These are phyloP conservation scores for Yamadazyma membranifaciens DNA, from an alignment of 1,139 yeast genomes.

Conservation along the genomic window DNA sequence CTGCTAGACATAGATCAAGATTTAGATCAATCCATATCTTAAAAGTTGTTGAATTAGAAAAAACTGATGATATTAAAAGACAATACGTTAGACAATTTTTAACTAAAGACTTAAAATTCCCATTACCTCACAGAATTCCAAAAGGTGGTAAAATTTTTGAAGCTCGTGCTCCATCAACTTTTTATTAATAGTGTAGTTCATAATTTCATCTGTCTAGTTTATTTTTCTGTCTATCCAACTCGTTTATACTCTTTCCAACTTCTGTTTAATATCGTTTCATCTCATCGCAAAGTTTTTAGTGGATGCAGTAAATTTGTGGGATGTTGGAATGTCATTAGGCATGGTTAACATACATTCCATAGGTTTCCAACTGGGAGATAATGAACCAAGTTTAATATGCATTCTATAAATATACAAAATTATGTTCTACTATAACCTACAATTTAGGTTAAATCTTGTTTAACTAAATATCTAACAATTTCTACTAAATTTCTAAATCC, in stretches of 20 bases:
- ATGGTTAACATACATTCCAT: too few species aligned
- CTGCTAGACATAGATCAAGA: constrained; percentile 99
- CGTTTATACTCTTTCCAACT: too few species aligned
- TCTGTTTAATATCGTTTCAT: too few species aligned
- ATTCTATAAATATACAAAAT: constrained; percentile 2
- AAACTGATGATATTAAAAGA: constrained; percentile 98
- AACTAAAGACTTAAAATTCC: constrained; percentile 96
- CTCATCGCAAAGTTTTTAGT: too few species aligned
- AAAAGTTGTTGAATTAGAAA: constrained; percentile 98
- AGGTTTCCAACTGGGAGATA: too few species aligned
- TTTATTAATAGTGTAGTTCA: constrained; percentile 56
- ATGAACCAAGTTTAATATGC: constrained; percentile 4
- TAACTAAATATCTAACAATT: constrained; percentile 43
- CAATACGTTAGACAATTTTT: constrained; percentile 98
- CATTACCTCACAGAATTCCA: constrained; percentile 99
- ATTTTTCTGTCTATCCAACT: background rate
- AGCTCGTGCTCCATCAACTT: constrained; percentile 94
- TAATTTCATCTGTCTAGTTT: background rate
- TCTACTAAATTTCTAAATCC: constrained; percentile 56
- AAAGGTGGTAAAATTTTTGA: constrained; percentile 86
- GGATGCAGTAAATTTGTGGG: too few species aligned
- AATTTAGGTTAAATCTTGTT: constrained; percentile 8
- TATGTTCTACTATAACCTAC: background rate
- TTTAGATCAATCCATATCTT: constrained; percentile 98
- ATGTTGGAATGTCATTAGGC: too few species aligned